phyloP scores from a whole-genome alignment of 306 rosid genomes.

The Purshia tridentata region DNA sequence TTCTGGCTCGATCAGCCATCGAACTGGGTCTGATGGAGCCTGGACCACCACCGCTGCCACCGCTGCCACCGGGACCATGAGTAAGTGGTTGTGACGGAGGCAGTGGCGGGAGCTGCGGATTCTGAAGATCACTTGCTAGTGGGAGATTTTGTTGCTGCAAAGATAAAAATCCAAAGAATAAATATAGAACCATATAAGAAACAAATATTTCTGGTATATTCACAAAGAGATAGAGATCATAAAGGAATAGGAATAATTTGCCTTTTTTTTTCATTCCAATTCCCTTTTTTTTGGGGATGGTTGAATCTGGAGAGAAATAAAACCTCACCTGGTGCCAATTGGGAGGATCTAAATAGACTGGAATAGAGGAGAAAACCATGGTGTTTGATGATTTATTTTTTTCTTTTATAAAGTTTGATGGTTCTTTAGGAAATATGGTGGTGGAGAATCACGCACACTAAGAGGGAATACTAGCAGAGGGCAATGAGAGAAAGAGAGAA shows the following conservation, averaged over 20 bases:
- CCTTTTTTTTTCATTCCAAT: slow-evolving; percentile 36
- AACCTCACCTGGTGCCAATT: slow-evolving; percentile 94
- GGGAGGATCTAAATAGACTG: slow-evolving; percentile 96
- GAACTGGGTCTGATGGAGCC: slow-evolving; percentile 68
- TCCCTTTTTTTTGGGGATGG: slow-evolving; percentile 26
- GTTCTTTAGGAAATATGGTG: slow-evolving; percentile 84
- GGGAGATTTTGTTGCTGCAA: slow-evolving; percentile 58
- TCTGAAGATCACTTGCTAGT: slow-evolving; percentile 22
- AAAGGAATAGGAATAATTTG: slow-evolving; percentile 72
- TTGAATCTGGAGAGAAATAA: slow-evolving; percentile 36
- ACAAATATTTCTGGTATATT: slow-evolving; percentile 62
- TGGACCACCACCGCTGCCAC: slow-evolving; percentile 20
- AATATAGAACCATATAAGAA: slow-evolving; percentile 16
- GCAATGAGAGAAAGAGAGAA: slow-evolving; percentile 50
- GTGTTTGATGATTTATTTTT: slow-evolving; percentile 30
- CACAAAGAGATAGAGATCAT: slow-evolving; percentile 51
- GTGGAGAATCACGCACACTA: slow-evolving; percentile 90
- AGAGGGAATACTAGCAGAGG: slow-evolving; percentile 92
- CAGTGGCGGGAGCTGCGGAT: slow-evolving; percentile 38
- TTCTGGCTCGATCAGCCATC: slow-evolving; percentile 85
- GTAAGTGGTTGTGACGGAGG: slow-evolving; percentile 32
- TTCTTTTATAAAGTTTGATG: slow-evolving; percentile 84
- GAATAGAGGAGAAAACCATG: slow-evolving; percentile 98
- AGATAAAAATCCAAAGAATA: slow-evolving; percentile 11
- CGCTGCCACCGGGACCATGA: slow-evolving; percentile 24